These are phyloP conservation scores for Postia placenta DNA, from an alignment of 768 basidiomycete genomes.

Conservation along the genomic window DNA sequence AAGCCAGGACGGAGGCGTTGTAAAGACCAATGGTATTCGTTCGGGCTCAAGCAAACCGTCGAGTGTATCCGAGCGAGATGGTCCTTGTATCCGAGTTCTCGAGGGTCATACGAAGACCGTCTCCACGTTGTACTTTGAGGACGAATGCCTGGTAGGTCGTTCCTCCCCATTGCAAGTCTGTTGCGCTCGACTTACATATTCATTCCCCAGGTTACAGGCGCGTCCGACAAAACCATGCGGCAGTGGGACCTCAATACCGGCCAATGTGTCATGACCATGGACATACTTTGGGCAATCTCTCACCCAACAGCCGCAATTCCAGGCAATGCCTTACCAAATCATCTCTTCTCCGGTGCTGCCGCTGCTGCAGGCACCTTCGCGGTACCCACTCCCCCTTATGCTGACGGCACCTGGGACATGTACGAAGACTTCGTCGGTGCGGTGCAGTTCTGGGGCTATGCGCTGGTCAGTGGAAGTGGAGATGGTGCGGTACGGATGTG, in stretches of 20 bases:
- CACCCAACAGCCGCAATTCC: conserved; percentile 58
- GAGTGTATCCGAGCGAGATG: conserved; percentile 40
- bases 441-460: conserved; percentile 98
- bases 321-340: conserved; percentile 34
- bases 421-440: conserved; percentile 97
- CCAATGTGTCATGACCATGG: conserved; percentile 99
- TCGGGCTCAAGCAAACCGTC: conserved; percentile 28
- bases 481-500: conserved; percentile 99
- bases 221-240: conserved; percentile 95
- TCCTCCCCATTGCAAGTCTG: not conserved
- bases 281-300: conserved; percentile 98
- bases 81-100: conserved; percentile 65
- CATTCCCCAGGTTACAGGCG: conserved; percentile 80
- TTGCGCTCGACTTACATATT: not conserved
- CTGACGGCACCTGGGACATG: conserved; percentile 90
- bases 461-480: conserved; percentile 92
- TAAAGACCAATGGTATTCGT: conserved; percentile 34
- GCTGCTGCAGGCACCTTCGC: conserved; percentile 63
- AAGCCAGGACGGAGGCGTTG: conserved; percentile 24
- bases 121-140: conserved; percentile 92
- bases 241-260: conserved; percentile 98
- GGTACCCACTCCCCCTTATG: conserved; percentile 80
- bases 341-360: conserved; percentile 45
- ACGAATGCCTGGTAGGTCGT: conserved; percentile 74
- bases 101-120: conserved; percentile 94